Base-by-base conservation (phyloP, 148 eudicot genomes). In the Rhododendron ovatum region DNA sequence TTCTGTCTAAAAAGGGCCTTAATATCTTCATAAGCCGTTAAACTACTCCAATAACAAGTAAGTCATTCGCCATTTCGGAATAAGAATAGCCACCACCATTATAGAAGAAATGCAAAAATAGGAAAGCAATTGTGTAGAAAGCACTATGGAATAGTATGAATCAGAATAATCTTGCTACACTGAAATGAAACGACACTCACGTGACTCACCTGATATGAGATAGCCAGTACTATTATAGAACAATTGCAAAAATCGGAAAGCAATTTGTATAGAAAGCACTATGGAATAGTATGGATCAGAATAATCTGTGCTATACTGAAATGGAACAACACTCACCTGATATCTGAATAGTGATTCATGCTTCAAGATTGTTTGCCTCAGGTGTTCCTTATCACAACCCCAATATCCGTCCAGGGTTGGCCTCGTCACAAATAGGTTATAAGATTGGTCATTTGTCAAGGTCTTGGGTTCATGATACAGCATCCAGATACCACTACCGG, bases 311-410 rank as follows among this genome's bases (percentile, higher is more conserved):
- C 53, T 78, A 45, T 47, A 78, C 47, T 39, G 65, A 55, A 67
- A 8, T 28, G 39, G 43, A 78, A 63, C 1, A 13, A 76, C 30
- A 39, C 39, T 43, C 82, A 90, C 93, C 93, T 92, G 93, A 82
- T 89, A 82, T 74, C 85, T 92, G 85, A 92, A 92, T 41, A 86
- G 83, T 1, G 86, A 74, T 77, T 92, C 93, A 82, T 92, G 93
- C 87, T 88, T 86, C 82, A 92, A 86, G 48, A 92, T 90, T 37
- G 87, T 92, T 78, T 89, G 80, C 89, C 82, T 88, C 84, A 88
- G 82, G 83, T 88, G 86, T 43, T 89, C 90, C 43, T 80, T 82
- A 59, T 81, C 81, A 61, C 50, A 69, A 26, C 84, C 88, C 24
- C 45, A 33, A 71, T 82, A 86, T 83, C 89, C 84, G 57, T 86